phyloP scores from a whole-genome alignment of 2,329 filamentous ascomycete species.

The Metarhizium sp. region DNA sequence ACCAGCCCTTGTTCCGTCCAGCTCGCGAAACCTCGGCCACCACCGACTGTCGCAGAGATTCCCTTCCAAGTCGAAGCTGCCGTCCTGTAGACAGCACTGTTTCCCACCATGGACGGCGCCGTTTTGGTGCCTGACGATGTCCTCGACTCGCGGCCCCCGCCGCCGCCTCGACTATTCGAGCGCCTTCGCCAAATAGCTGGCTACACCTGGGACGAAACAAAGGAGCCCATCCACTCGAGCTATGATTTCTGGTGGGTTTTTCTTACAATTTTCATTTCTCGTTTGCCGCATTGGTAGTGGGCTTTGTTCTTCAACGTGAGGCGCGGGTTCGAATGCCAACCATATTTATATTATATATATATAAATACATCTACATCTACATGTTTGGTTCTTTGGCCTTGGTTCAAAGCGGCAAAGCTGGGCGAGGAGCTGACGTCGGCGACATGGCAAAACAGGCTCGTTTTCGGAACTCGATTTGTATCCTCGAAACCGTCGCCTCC shows the following conservation, averaged over 20 bases:
- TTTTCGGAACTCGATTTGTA: constrained; percentile 53
- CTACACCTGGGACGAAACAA: constrained; percentile 66
- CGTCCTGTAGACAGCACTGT: constrained; percentile 6
- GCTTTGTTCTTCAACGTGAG: background rate
- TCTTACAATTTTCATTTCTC: background rate
- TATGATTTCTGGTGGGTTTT: constrained; percentile 74
- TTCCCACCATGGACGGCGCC: constrained; percentile 40
- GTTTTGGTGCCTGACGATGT: constrained; percentile 41
- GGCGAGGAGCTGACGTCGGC: background rate
- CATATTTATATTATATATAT: too few relatives aligned
- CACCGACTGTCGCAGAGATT: background rate
- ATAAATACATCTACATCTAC: too few relatives aligned
- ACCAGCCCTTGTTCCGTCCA: background rate
- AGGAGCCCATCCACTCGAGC: constrained; percentile 50
- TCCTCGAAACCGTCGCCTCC: constrained; percentile 39
- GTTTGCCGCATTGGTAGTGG: background rate
- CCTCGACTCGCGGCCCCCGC: constrained; percentile 55
- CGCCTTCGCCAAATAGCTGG: constrained; percentile 63
- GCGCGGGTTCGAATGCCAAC: background rate
- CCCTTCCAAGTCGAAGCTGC: background rate
- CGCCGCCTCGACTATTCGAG: constrained; percentile 55
- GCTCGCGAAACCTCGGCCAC: too few relatives aligned
- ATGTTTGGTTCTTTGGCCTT: background rate
- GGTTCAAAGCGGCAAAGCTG: background rate
- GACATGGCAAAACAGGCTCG: constrained; percentile 39